A percentile compares a stretch with the other conserved stretches of the same genome.
Evolutionary conservation across 306 rosid species (phyloP).

Genomic region (Gastrolobium bilobum): DNA sequence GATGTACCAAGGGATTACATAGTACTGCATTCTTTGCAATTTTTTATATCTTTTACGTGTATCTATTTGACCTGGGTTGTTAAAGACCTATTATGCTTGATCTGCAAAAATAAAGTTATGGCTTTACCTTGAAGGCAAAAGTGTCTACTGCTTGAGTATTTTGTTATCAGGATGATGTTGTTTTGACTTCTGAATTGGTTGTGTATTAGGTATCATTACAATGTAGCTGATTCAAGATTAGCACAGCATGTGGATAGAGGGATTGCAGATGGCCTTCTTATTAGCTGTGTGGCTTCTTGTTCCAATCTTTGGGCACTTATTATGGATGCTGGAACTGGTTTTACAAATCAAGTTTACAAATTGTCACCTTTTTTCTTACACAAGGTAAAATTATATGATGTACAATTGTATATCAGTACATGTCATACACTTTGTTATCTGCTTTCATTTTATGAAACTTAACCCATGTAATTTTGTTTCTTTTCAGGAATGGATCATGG

Average conservation of each 20-base stretch:
- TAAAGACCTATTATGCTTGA: slow-evolving; percentile 11
- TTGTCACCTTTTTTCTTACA: slow-evolving; percentile 86
- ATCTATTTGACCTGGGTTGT: neutral
- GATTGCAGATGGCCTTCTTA: slow-evolving; percentile 91
- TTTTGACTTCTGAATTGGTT: slow-evolving; percentile 39
- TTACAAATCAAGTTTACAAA: slow-evolving; percentile 86
- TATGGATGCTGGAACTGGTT: slow-evolving; percentile 99
- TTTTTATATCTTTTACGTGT: neutral
- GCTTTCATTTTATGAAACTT: slow-evolving; percentile 24
- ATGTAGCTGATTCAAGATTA: slow-evolving; percentile 89
- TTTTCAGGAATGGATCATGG: slow-evolving; percentile 63
- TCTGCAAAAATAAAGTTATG: slow-evolving; percentile 15
- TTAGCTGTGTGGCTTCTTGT: slow-evolving; percentile 93
- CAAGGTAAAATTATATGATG: slow-evolving; percentile 71
- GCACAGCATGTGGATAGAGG: slow-evolving; percentile 96
- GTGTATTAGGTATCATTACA: slow-evolving; percentile 85
- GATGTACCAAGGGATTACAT: neutral
- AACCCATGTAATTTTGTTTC: slow-evolving; percentile 21
- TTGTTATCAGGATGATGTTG: slow-evolving; percentile 49
- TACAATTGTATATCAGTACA: slow-evolving; percentile 48
- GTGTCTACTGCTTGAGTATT: slow-evolving; percentile 27
- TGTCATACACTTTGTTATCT: neutral
- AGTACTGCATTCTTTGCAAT: neutral
- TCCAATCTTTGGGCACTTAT: slow-evolving; percentile 99
- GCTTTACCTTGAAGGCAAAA: slow-evolving; percentile 13